phyloP scores from a whole-genome alignment of 306 rosid genomes.

The Casuarina equisetifolia region DNA sequence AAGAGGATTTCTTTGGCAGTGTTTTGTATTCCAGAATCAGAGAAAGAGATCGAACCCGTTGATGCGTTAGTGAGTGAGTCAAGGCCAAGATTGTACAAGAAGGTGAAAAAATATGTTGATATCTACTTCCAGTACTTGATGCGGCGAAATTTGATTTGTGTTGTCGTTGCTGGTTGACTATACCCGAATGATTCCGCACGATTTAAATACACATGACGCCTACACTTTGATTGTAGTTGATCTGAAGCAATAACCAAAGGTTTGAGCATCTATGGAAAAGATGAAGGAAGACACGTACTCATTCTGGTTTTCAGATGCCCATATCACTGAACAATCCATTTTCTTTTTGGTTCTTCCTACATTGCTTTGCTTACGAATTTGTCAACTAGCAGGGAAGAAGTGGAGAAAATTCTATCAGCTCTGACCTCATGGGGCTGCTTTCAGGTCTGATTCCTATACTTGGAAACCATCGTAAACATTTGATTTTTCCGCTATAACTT shows the following conservation, averaged over 20 bases:
- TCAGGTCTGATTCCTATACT: conserved; percentile 26
- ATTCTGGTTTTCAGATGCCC: too few relatives aligned
- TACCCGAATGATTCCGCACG: too few relatives aligned
- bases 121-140: conserved; percentile 56
- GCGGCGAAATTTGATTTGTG: conserved; percentile 38
- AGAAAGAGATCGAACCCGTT: conserved; percentile 54
- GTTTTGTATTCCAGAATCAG: conserved; percentile 47
- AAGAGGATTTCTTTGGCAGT: conserved; percentile 58
- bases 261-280: too few relatives aligned
- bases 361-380: conserved; percentile 28
- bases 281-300: too few relatives aligned
- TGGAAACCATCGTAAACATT: too few relatives aligned
- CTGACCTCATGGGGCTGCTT: conserved; percentile 47
- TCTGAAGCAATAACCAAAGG: too few relatives aligned
- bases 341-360: too few relatives aligned
- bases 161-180: neutral
- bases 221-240: too few relatives aligned
- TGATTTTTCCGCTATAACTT: too few relatives aligned
- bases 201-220: too few relatives aligned
- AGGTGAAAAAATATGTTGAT: conserved; percentile 39
- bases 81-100: conserved; percentile 48
- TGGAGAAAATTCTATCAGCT: conserved; percentile 32
- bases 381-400: conserved; percentile 16
- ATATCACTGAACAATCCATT: too few relatives aligned
- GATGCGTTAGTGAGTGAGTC: conserved; percentile 45